These are phyloP conservation scores for Linum tenue DNA, from an alignment of 345 rosid species.

Conservation along the genomic window DNA sequence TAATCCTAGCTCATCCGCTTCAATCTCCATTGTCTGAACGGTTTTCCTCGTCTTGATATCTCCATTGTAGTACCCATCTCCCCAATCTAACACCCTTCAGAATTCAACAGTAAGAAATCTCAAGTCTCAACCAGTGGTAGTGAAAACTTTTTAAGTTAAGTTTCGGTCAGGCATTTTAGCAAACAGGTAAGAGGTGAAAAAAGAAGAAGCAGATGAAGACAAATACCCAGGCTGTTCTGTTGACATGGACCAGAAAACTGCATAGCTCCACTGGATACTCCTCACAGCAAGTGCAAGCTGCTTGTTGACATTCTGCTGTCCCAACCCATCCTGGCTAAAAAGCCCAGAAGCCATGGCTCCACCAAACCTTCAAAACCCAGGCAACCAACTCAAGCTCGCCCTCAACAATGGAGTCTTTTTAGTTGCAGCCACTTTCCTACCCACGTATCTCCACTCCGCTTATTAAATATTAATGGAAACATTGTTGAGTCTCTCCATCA, in stretches of 20 bases:
- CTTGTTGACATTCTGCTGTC: constrained; percentile 51
- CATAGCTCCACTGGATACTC: constrained; percentile 85
- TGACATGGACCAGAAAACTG: constrained; percentile 87
- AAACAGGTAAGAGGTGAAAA: not conserved
- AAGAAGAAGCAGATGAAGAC: not conserved
- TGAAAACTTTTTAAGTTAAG: not conserved
- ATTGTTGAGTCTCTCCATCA: constrained; percentile 1
- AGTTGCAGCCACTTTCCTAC: too few relatives aligned
- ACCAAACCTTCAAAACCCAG: constrained; percentile 3
- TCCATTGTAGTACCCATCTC: constrained; percentile 91
- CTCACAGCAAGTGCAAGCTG: constrained; percentile 77
- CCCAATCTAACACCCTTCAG: constrained; percentile 76
- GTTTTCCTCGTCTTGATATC: constrained; percentile 93
- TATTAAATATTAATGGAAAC: not conserved
- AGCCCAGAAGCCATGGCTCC: constrained; percentile 26
- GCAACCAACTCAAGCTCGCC: constrained; percentile 7
- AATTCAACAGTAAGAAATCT: constrained; percentile 2
- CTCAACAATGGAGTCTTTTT: not conserved
- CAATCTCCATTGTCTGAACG: constrained; percentile 61
- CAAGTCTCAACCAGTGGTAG: not conserved
- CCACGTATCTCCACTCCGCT: too few relatives aligned
- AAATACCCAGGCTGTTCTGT: constrained; percentile 66
- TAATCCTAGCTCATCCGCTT: constrained; percentile 55
- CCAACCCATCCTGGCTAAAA: constrained; percentile 25
- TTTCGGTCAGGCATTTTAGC: not conserved